phyloP scores from a whole-genome alignment of 495 filamentous ascomycete species.

The Echria macrotheca region DNA sequence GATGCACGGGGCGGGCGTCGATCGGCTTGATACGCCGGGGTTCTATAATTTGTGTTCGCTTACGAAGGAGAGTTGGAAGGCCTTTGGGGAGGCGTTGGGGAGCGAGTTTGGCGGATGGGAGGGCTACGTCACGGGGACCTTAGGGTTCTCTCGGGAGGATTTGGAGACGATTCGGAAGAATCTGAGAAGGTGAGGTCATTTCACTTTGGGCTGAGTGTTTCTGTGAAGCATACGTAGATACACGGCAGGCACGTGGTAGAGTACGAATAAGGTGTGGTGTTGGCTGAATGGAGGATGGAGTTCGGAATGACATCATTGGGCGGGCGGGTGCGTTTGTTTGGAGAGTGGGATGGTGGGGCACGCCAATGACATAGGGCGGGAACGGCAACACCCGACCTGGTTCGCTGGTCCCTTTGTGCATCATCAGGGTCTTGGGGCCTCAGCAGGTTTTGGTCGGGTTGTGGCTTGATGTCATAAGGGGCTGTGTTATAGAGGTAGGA shows the following conservation, averaged over 20 bases:
- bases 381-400: neutral
- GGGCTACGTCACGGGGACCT: slow-evolving; percentile 31
- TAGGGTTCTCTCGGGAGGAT: slow-evolving; percentile 39
- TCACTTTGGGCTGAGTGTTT: no score
- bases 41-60: slow-evolving; percentile 38
- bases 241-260: no score
- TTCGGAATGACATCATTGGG: no score
- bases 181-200: no score
- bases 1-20: slow-evolving; percentile 24
- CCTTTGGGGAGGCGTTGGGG: slow-evolving; percentile 33
- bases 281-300: no score
- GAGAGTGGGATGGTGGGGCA: no score
- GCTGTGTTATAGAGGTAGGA: neutral
- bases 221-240: no score
- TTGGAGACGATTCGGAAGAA: slow-evolving; percentile 38
- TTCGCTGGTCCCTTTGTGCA: slow-evolving; percentile 8
- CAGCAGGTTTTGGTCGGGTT: slow-evolving; percentile 5
- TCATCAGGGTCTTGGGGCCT: slow-evolving; percentile 5
- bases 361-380: no score
- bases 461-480: slow-evolving; percentile 10
- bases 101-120: slow-evolving; percentile 40
- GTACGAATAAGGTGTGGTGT: no score
- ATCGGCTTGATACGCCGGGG: slow-evolving; percentile 29
- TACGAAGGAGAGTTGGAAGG: slow-evolving; percentile 31
- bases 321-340: no score